phyloP scores from a whole-genome alignment of 2,329 filamentous ascomycete species.

The Arthrobotrys entomopaga region DNA sequence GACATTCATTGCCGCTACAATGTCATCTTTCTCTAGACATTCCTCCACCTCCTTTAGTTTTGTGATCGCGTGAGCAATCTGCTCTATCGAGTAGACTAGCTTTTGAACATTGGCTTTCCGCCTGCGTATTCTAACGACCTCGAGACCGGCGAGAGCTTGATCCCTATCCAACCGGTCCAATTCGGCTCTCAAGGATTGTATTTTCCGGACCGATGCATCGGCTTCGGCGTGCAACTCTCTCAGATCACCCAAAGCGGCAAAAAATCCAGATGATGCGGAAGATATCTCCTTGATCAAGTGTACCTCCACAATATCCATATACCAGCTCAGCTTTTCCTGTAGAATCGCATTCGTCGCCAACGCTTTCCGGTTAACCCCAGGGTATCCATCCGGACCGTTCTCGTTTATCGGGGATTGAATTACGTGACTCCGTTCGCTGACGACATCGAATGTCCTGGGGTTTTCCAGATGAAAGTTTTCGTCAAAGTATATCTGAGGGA shows the following conservation, averaged over 20 bases:
- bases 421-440: constrained; percentile 96
- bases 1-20: constrained; percentile 80
- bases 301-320: constrained; percentile 99
- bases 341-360: constrained; percentile 95
- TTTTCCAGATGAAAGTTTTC: constrained; percentile 96
- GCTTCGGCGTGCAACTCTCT: constrained; percentile 92
- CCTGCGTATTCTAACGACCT: constrained; percentile 83
- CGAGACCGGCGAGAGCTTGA: constrained; percentile 83
- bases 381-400: constrained; percentile 41
- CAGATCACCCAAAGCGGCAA: constrained; percentile 88
- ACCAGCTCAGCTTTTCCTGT: constrained; percentile 98
- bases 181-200: constrained; percentile 82
- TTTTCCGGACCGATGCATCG: constrained; percentile 86
- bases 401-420: constrained; percentile 70
- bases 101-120: constrained; percentile 85
- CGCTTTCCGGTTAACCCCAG: constrained; percentile 69
- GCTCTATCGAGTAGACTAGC: constrained; percentile 81
- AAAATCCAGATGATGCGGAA: constrained; percentile 93
- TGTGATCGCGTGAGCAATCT: constrained; percentile 81
- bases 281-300: constrained; percentile 97
- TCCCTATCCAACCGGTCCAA: constrained; percentile 83
- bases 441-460: constrained; percentile 92
- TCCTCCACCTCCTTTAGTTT: constrained; percentile 80
- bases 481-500: constrained; percentile 92
- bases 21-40: constrained; percentile 82